Evolutionary conservation across 2,329 filamentous ascomycete species (phyloP).

Genomic region (Basipetospora chlamydospora): DNA sequence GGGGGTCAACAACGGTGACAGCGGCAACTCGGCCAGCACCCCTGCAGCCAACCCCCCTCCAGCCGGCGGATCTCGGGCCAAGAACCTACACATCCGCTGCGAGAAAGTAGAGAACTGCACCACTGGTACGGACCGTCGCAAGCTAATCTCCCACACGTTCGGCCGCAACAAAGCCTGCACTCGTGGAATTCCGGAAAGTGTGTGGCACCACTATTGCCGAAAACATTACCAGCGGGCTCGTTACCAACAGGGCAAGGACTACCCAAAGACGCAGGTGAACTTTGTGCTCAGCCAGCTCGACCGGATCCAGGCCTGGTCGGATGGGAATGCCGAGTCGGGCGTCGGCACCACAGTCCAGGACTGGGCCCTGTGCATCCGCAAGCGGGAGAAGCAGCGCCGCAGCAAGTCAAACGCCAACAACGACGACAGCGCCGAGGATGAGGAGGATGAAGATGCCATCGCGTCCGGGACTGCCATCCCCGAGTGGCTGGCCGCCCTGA

Average conservation of each 20-base stretch:
- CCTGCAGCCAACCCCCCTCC: no score
- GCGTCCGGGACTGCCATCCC: constrained; percentile 28
- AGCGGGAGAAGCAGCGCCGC: constrained; percentile 47
- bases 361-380: constrained; percentile 50
- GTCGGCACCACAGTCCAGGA: constrained; percentile 31
- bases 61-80: neutral
- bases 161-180: constrained; percentile 72
- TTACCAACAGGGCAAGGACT: constrained; percentile 50
- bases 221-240: constrained; percentile 69
- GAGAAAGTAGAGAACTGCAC: constrained; percentile 29
- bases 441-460: constrained; percentile 17
- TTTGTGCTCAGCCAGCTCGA: constrained; percentile 48
- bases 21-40: no score
- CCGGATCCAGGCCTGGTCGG: constrained; percentile 49
- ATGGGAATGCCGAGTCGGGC: constrained; percentile 25
- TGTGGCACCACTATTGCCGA: constrained; percentile 66
- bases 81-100: constrained; percentile 6
- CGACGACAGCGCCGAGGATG: constrained; percentile 18
- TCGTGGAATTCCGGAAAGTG: constrained; percentile 48
- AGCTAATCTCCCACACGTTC: constrained; percentile 70
- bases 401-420: constrained; percentile 15
- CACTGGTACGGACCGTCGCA: constrained; percentile 48
- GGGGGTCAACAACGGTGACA: no score
- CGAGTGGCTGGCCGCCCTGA: constrained; percentile 31
- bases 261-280: constrained; percentile 47